Conservation (phyloP, 352 stramenopile genomes). For the Thalassiosira hispida region DNA sequence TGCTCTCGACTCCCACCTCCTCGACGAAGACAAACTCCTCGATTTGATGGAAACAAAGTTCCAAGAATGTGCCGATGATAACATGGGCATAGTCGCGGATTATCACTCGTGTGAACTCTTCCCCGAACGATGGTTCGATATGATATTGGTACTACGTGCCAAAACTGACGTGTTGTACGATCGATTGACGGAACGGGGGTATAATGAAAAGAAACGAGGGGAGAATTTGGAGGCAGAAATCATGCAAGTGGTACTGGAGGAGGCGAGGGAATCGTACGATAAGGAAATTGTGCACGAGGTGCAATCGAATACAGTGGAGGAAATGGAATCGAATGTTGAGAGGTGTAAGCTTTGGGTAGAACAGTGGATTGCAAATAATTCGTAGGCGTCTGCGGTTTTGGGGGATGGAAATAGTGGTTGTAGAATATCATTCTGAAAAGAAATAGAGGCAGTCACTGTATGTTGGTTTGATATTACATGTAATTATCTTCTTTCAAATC, state of each 20-base stretch:
- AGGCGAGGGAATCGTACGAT: slow-evolving; percentile 93
- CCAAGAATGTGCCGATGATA: slow-evolving; percentile 61
- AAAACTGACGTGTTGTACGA: slow-evolving; percentile 90
- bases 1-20: slow-evolving; percentile 94
- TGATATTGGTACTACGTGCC: slow-evolving; percentile 87
- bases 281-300: slow-evolving; percentile 95
- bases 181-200: slow-evolving; percentile 88
- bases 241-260: slow-evolving; percentile 97
- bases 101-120: slow-evolving; percentile 99
- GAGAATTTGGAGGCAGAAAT: slow-evolving; percentile 98
- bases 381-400: slow-evolving; percentile 4
- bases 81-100: slow-evolving; percentile 89
- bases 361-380: slow-evolving; percentile 88
- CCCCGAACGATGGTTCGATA: slow-evolving; percentile 96
- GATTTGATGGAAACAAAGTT: slow-evolving; percentile 93
- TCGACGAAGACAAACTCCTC: slow-evolving; percentile 97
- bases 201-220: slow-evolving; percentile 93
- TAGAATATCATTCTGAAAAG: no score
- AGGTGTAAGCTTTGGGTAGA: slow-evolving; percentile 91
- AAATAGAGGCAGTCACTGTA: no score
- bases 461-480: no score
- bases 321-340: slow-evolving; percentile 95
- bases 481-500: no score
- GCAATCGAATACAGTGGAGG: slow-evolving; percentile 92
- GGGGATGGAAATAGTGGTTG: no score